Conservation (phyloP, 176 grass and related monocot genomes). For the Oryza officinalis region DNA sequence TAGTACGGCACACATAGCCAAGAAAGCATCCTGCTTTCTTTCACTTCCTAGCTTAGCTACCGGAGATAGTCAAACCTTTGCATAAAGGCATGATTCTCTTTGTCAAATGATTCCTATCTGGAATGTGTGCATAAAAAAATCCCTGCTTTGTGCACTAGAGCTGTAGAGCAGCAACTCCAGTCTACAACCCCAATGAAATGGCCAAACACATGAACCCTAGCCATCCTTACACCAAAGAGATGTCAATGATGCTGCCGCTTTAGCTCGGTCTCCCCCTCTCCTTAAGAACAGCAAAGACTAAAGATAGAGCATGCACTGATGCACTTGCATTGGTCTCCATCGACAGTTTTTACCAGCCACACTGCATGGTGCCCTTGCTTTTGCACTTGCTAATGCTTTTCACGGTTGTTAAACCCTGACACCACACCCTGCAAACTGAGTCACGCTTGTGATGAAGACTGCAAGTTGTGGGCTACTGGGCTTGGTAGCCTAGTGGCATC, state of each 20-base stretch:
- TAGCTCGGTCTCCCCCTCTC: neutral
- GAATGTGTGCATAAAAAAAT: neutral
- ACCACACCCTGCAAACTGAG: neutral
- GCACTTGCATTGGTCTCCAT: neutral
- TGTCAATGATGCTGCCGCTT: conserved; percentile 39
- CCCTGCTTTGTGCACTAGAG: neutral
- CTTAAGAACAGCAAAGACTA: neutral
- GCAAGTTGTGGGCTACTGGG: neutral
- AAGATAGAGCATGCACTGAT: neutral
- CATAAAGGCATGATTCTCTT: conserved; percentile 1
- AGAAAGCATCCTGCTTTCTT: conserved; percentile 3
- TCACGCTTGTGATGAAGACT: conserved; percentile 23
- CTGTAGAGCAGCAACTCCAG: neutral
- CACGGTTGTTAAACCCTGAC: conserved; percentile 25
- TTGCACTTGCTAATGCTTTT: conserved; percentile 39
- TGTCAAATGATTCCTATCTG: conserved; percentile 32
- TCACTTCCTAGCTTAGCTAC: neutral
- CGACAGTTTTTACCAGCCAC: neutral
- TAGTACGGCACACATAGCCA: neutral
- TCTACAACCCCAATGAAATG: neutral
- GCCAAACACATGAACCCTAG: neutral
- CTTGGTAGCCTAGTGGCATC: conserved; percentile 21
- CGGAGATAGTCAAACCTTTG: conserved; percentile 32
- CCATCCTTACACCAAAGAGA: neutral
- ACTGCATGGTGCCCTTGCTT: neutral